These are phyloP conservation scores for Flaveria trinervia DNA, from an alignment of 129 eudicot genomes.

Conservation along the genomic window DNA sequence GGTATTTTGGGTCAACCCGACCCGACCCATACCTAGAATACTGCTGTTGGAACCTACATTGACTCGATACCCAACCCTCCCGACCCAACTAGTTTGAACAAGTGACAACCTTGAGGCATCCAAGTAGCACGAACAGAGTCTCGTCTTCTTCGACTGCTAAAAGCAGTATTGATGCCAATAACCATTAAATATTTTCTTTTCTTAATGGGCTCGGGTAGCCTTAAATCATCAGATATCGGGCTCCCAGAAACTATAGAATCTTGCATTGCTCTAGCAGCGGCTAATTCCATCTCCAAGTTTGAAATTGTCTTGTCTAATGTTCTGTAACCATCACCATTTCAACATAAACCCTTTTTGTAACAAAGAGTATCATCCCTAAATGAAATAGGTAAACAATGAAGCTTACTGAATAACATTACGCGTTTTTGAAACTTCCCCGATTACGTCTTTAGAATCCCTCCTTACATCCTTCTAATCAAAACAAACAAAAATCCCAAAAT, in stretches of 20 bases:
- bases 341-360: not conserved
- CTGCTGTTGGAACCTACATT: not conserved
- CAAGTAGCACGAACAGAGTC: slow-evolving; percentile 97
- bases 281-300: slow-evolving; percentile 89
- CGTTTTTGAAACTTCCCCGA: slow-evolving; percentile 65
- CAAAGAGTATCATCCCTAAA: not conserved
- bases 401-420: slow-evolving; percentile 70
- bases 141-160: slow-evolving; percentile 88
- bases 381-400: slow-evolving; percentile 5
- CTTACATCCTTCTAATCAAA: slow-evolving; percentile 45
- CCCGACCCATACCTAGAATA: not conserved
- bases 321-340: slow-evolving; percentile 34
- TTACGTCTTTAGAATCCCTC: slow-evolving; percentile 41
- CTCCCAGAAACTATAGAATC: slow-evolving; percentile 72
- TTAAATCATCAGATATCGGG: slow-evolving; percentile 58
- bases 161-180: slow-evolving; percentile 88
- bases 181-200: slow-evolving; percentile 89
- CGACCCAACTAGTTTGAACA: not conserved
- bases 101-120: slow-evolving; percentile 85
- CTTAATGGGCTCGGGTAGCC: slow-evolving; percentile 44
- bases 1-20: slow-evolving; percentile 4
- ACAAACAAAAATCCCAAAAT: not conserved
- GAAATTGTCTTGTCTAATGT: slow-evolving; percentile 74
- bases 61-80: not conserved
- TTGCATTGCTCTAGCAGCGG: slow-evolving; percentile 92